Evolutionary conservation across 192 early-diverging fungal species (phyloP), one percentile per base, ranked within the genome.

Genomic region (Coemansia sp.): DNA sequence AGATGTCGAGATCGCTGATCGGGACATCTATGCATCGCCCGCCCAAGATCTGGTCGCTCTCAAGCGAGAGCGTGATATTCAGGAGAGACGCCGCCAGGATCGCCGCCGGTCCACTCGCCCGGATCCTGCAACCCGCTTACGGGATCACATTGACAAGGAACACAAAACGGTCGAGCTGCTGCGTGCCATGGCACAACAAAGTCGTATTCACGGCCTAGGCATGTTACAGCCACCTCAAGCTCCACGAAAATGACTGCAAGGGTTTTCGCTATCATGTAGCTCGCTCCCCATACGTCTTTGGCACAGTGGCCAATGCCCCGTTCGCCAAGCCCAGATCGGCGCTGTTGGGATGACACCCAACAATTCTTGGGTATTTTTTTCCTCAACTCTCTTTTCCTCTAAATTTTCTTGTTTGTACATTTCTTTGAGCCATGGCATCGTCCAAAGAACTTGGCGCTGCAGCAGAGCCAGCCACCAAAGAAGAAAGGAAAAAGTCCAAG

Each of bases 101-200:
- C 62, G 54, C 13, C 48, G 40, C 51, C 30, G 53, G 46, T 18
- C 43, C 14, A 26, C 25, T 22, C 21, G 13, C 6, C 43, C 25
- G 13, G 43, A 46, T 8, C 43, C 43, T 7, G n/a, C 10, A n/a
- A 46, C 43, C 1, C 59, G 68, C 11, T 51, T 70, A 15, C 39
- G 48, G 43, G 82, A 79, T 31, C 84, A 77, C 51, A 53, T 77
- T 33, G 76, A 82, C 27, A 91, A 89, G 61, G 88, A 91, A 56
- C 80, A 81, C 19, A 77, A 61, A n/a, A 90, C 88, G 2, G 67
- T 91, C 34, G 86, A 77, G 33, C 82, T 86, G 81, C 79, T 90
- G 33, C 70, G 77, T 21, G 76, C 81, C 39, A 81, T 91, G 81
- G 89, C 89, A 10, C 77, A 80, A 65, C 68, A 84, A 49, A 78